Conservation (phyloP, 768 basidiomycete species). For the Amanita jacksonii region DNA sequence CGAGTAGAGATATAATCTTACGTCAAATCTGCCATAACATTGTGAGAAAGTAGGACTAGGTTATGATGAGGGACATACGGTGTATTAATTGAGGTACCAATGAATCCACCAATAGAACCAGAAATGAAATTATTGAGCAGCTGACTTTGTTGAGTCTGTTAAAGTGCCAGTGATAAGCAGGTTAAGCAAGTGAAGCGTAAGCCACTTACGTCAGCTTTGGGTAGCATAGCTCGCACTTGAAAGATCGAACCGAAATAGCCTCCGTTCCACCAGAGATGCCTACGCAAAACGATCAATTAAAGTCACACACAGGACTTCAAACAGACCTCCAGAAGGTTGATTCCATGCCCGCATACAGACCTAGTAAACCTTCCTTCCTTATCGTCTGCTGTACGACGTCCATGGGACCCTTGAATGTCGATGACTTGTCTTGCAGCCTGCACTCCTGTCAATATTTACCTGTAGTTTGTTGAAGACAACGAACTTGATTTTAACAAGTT, state of each 20-base stretch:
- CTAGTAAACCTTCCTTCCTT: conserved; percentile 69
- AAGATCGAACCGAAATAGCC: conserved; percentile 94
- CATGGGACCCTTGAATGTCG: conserved; percentile 84
- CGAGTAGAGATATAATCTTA: conserved; percentile 11
- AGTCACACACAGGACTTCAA: neutral
- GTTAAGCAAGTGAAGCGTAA: too few relatives aligned
- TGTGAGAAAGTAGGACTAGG: neutral
- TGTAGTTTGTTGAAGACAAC: conserved; percentile 6
- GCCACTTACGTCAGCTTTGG: conserved; percentile 65
- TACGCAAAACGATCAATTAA: conserved; percentile 18
- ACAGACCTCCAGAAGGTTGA: conserved; percentile 91
- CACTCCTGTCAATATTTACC: neutral
- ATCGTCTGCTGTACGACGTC: conserved; percentile 82
- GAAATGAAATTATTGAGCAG: conserved; percentile 91
- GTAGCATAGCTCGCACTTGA: conserved; percentile 70
- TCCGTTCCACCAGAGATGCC: conserved; percentile 88
- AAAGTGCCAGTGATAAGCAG: too few relatives aligned
- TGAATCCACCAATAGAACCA: conserved; percentile 81
- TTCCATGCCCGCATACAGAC: conserved; percentile 92
- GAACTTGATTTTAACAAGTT: conserved; percentile 85
- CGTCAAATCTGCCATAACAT: conserved; percentile 22
- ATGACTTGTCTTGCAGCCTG: conserved; percentile 87
- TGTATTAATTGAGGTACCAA: conserved; percentile 87
- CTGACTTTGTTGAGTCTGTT: conserved; percentile 53
- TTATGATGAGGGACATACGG: conserved; percentile 42